These are phyloP conservation scores for Mastigamoeba balamuthi DNA, from an alignment of 78 protist species.

Conservation along the genomic window DNA sequence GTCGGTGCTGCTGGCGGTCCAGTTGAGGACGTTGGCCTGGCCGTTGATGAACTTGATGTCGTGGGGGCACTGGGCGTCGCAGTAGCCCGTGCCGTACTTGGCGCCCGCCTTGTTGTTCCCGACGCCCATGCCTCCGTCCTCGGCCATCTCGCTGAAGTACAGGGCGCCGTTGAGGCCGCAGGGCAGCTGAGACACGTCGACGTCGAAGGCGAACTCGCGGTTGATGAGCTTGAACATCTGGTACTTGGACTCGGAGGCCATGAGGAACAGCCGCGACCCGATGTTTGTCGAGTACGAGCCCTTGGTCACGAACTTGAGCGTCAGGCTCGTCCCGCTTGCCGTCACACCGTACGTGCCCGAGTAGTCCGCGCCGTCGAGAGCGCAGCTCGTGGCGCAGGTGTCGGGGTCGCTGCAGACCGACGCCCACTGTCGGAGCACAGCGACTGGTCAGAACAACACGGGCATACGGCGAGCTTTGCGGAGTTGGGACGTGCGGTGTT, in stretches of 20 bases:
- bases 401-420: slow-evolving; percentile 29
- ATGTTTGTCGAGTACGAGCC: slow-evolving; percentile 30
- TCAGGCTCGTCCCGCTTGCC: neutral
- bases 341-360: slow-evolving; percentile 29
- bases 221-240: slow-evolving; percentile 44
- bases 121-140: slow-evolving; percentile 41
- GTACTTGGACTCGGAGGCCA: slow-evolving; percentile 14
- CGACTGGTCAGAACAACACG: too few species aligned
- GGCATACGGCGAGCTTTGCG: too few species aligned
- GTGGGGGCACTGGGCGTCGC: slow-evolving; percentile 72
- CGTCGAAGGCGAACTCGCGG: slow-evolving; percentile 49
- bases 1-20: too few species aligned
- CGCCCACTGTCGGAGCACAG: too few species aligned
- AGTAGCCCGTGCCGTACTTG: slow-evolving; percentile 60
- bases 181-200: slow-evolving; percentile 40
- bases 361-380: slow-evolving; percentile 33
- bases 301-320: slow-evolving; percentile 34
- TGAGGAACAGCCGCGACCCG: slow-evolving; percentile 50
- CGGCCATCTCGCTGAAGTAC: slow-evolving; percentile 52
- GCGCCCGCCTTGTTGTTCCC: slow-evolving; percentile 51
- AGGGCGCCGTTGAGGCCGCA: slow-evolving; percentile 68
- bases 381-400: slow-evolving; percentile 34
- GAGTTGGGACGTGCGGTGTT: slow-evolving; percentile 9
- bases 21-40: too few species aligned
- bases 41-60: slow-evolving; percentile 59